A percentile compares a stretch with the other conserved stretches of the same genome.
phyloP scores from a whole-genome alignment of 78 protist species.

The Guillardia theta region DNA sequence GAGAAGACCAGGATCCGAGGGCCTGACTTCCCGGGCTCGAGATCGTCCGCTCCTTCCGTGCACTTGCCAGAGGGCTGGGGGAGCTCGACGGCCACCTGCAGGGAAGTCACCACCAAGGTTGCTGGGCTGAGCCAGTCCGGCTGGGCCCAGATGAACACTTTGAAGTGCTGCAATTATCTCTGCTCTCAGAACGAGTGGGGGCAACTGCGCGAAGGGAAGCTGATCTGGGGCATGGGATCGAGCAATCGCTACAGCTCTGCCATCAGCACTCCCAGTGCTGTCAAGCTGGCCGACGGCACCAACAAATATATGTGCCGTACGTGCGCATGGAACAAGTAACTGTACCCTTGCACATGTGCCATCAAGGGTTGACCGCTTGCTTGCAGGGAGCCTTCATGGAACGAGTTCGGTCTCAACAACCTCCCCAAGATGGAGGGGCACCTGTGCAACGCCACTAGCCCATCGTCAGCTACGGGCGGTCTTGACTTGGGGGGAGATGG shows the following conservation, averaged over 20 bases:
- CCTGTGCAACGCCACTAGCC: too few relatives aligned
- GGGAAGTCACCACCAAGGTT: background rate
- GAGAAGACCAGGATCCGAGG: background rate
- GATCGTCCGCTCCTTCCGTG: background rate
- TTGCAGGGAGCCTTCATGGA: background rate
- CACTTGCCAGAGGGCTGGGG: background rate
- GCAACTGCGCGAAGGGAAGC: background rate
- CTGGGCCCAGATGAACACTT: background rate
- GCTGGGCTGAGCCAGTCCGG: background rate
- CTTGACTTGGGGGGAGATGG: too few relatives aligned
- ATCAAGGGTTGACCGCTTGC: background rate
- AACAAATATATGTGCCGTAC: background rate
- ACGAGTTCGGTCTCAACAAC: background rate
- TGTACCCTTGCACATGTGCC: background rate
- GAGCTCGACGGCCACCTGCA: background rate
- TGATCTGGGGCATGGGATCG: background rate
- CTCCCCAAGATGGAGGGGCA: background rate
- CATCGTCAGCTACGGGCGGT: too few relatives aligned
- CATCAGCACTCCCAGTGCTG: background rate
- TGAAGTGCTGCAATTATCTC: background rate
- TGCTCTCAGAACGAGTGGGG: background rate
- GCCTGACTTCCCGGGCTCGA: background rate
- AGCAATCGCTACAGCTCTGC: slow-evolving; percentile 3
- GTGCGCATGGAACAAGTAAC: background rate
- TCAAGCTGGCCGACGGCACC: background rate